Conservation (phyloP, 192 early-diverging fungal species). For the Coemansia sp. region DNA sequence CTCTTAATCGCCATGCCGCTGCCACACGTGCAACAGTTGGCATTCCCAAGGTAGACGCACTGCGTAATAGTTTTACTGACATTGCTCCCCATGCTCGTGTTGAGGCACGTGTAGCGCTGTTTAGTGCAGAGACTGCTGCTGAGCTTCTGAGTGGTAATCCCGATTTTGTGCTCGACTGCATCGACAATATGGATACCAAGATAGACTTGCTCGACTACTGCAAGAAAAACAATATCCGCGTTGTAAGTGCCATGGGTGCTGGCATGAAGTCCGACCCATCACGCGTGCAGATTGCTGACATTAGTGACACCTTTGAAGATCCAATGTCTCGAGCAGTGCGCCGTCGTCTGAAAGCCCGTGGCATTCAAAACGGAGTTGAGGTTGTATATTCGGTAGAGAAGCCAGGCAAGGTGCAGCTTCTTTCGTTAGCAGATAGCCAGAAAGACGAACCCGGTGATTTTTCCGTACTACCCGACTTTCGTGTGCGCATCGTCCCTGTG, state of each 20-base stretch:
- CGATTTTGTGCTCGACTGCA: constrained; percentile 82
- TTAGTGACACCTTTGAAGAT: constrained; percentile 92
- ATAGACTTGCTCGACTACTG: constrained; percentile 86
- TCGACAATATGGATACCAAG: constrained; percentile 97
- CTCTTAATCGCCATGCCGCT: constrained; percentile 93
- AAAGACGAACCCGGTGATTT: constrained; percentile 84
- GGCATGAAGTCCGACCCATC: constrained; percentile 98
- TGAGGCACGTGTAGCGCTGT: constrained; percentile 76
- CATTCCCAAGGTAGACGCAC: constrained; percentile 75
- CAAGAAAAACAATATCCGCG: constrained; percentile 63
- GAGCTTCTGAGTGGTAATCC: constrained; percentile 69
- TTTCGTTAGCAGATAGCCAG: constrained; percentile 85
- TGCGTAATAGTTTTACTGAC: constrained; percentile 68
- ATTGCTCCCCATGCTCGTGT: constrained; percentile 78
- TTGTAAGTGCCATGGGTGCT: constrained; percentile 95
- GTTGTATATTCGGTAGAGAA: constrained; percentile 97
- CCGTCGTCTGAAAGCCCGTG: constrained; percentile 63
- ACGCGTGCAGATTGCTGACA: constrained; percentile 93
- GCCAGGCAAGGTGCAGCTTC: constrained; percentile 81
- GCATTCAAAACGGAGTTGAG: constrained; percentile 76
- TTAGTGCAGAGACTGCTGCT: constrained; percentile 64
- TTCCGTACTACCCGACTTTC: constrained; percentile 89
- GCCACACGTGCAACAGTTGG: constrained; percentile 89
- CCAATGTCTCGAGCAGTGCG: constrained; percentile 87
- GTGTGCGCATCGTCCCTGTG: constrained; percentile 80